Conservation (phyloP, 306 rosid genomes). For the Leucaena leucocephala region DNA sequence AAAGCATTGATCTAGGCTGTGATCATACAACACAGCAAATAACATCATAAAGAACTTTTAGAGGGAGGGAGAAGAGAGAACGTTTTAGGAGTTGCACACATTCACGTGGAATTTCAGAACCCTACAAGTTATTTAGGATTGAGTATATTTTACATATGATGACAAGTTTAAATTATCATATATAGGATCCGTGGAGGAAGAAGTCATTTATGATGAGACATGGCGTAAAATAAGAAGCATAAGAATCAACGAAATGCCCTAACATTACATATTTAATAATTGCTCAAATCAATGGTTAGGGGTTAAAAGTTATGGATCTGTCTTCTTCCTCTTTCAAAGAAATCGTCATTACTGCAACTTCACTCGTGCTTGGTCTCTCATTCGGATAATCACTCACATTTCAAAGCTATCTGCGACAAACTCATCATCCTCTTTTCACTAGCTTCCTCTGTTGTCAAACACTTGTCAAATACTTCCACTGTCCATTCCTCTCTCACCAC, state of each 20-base stretch:
- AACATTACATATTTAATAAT: not conserved
- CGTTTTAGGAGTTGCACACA: too few species aligned
- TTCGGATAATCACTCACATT: slow-evolving; percentile 55
- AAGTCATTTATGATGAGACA: not conserved
- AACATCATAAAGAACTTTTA: too few species aligned
- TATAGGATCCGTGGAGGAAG: not conserved
- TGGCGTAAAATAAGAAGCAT: not conserved
- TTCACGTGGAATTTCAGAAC: too few species aligned
- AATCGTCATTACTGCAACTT: slow-evolving; percentile 47
- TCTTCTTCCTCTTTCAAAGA: slow-evolving; percentile 60
- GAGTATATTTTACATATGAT: not conserved
- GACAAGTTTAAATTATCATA: not conserved
- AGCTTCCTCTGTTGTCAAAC: slow-evolving; percentile 52
- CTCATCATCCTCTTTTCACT: slow-evolving; percentile 74
- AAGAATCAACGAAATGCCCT: not conserved
- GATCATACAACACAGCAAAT: too few species aligned
- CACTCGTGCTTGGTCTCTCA: slow-evolving; percentile 57
- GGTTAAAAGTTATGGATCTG: slow-evolving; percentile 50
- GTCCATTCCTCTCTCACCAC: slow-evolving; percentile 77
- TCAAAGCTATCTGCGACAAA: slow-evolving; percentile 53
- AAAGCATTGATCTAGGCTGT: too few species aligned
- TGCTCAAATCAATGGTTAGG: slow-evolving; percentile 12
- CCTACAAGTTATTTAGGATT: not conserved
- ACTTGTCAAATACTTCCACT: slow-evolving; percentile 62
- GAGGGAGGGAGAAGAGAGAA: too few species aligned